A percentile compares a stretch with the other conserved stretches of the same genome.
Evolutionary conservation across 2,329 filamentous ascomycete genomes (phyloP).

Genomic region (Calonectria crousiana): DNA sequence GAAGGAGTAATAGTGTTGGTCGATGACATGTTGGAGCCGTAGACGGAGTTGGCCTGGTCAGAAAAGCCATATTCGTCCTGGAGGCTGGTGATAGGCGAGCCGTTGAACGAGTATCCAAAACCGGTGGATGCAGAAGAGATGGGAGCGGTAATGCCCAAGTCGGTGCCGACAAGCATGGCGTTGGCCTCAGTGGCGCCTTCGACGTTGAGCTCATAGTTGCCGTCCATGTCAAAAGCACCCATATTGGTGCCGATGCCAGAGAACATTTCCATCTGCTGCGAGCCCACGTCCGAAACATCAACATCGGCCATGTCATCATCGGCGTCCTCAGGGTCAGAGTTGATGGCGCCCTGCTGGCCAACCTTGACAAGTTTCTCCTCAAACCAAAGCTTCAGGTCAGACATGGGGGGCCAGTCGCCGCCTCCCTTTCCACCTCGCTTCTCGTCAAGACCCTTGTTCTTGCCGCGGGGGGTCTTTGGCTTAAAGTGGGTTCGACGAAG

Average conservation of each 20-base stretch:
- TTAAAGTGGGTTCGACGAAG: conserved; percentile 90
- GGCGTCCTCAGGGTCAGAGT: conserved; percentile 48
- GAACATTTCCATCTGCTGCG: conserved; percentile 36
- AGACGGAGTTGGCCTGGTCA: conserved; percentile 41
- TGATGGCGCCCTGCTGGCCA: conserved; percentile 53
- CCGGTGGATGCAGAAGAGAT: conserved; percentile 42
- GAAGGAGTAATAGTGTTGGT: conserved; percentile 45
- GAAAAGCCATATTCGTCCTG: conserved; percentile 43
- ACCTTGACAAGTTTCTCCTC: conserved; percentile 61
- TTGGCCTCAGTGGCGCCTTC: conserved; percentile 33
- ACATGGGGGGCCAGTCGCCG: conserved; percentile 44
- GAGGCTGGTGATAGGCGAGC: conserved; percentile 38
- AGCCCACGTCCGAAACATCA: conserved; percentile 34
- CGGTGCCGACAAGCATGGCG: conserved; percentile 36
- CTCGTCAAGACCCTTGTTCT: conserved; percentile 57
- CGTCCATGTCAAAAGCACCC: conserved; percentile 36
- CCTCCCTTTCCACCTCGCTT: conserved; percentile 63
- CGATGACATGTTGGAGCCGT: conserved; percentile 43
- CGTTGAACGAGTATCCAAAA: conserved; percentile 41
- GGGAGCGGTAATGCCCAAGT: conserved; percentile 35
- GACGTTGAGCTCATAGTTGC: conserved; percentile 38
- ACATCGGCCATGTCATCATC: conserved; percentile 44
- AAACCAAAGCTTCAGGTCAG: conserved; percentile 66
- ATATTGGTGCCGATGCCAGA: conserved; percentile 40
- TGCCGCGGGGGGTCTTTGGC: conserved; percentile 64